phyloP scores from a whole-genome alignment of 345 rosid genomes.

The Lenwebbia sp. region DNA sequence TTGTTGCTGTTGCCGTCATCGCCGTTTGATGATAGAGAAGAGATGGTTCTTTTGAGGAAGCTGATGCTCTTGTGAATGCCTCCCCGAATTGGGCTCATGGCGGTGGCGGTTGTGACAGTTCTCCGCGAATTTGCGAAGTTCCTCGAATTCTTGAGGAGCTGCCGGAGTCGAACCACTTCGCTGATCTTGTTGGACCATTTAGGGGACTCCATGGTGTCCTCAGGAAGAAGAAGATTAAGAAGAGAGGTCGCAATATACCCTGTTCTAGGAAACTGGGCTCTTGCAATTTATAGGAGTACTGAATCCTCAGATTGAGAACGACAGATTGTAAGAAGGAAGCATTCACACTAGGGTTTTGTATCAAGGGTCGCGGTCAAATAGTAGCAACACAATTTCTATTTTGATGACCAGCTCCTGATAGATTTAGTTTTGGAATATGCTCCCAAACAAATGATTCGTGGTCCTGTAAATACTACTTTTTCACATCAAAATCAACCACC shows the following conservation, averaged over 20 bases:
- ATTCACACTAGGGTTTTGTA: too few species aligned
- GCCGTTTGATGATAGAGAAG: conserved; percentile 21
- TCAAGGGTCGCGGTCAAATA: too few species aligned
- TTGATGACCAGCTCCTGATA: too few species aligned
- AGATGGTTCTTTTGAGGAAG: conserved; percentile 65
- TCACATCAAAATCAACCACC: too few species aligned
- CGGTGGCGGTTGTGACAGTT: background rate
- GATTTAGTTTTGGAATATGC: too few species aligned
- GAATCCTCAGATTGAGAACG: background rate
- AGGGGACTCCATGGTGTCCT: background rate
- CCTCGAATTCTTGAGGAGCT: background rate
- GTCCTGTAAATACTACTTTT: too few species aligned
- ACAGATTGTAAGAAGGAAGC: background rate
- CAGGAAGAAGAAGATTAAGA: background rate
- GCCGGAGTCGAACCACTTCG: background rate
- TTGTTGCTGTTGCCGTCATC: conserved; percentile 1
- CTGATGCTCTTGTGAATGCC: conserved; percentile 21
- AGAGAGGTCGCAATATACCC: background rate
- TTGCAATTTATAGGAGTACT: background rate
- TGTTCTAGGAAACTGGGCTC: background rate
- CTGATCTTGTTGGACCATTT: background rate
- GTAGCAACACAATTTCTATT: too few species aligned
- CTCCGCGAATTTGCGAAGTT: background rate
- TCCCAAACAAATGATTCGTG: too few species aligned
- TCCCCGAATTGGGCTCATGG: background rate